Percentiles rank a stretch among this genome's conserved stretches.
These are phyloP conservation scores for Alternaria sp. DNA, from an alignment of 2,329 filamentous ascomycete species.

Conservation along the genomic window DNA sequence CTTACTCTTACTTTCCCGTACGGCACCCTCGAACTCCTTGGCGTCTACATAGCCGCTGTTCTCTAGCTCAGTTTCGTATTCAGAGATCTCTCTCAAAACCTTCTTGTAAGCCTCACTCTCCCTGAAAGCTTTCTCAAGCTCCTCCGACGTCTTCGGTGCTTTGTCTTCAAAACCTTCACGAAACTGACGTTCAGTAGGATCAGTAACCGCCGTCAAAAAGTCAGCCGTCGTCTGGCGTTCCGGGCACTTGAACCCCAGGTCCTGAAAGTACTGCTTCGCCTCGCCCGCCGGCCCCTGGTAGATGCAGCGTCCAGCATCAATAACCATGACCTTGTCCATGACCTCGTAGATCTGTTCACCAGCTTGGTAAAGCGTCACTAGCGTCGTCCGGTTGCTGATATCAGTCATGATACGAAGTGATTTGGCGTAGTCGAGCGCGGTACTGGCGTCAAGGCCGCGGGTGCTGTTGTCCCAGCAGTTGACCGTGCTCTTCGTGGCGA, in stretches of 20 bases:
- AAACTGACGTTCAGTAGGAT: slow-evolving; percentile 73
- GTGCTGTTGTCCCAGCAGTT: slow-evolving; percentile 84
- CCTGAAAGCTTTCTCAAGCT: slow-evolving; percentile 71
- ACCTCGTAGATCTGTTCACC: slow-evolving; percentile 72
- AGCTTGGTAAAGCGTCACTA: slow-evolving; percentile 75
- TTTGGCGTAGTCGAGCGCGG: slow-evolving; percentile 77
- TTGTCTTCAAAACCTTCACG: slow-evolving; percentile 63
- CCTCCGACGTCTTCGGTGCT: slow-evolving; percentile 72
- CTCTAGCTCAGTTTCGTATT: slow-evolving; percentile 64
- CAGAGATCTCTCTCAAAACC: slow-evolving; percentile 65
- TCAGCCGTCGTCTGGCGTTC: slow-evolving; percentile 74
- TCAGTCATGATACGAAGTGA: slow-evolving; percentile 82
- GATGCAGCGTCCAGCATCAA: slow-evolving; percentile 73
- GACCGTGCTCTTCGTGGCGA: slow-evolving; percentile 70
- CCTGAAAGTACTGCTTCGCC: slow-evolving; percentile 70
- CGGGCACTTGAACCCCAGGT: slow-evolving; percentile 67
- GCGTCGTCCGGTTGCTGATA: slow-evolving; percentile 71
- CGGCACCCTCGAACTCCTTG: slow-evolving; percentile 68
- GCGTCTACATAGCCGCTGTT: slow-evolving; percentile 66
- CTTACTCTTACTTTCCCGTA: slow-evolving; percentile 69
- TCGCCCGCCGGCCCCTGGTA: slow-evolving; percentile 68
- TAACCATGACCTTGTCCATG: slow-evolving; percentile 82
- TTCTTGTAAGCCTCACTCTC: slow-evolving; percentile 66
- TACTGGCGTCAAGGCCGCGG: slow-evolving; percentile 78
- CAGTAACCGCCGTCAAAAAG: slow-evolving; percentile 77